These are phyloP conservation scores for Paraleonurus japonicus DNA, from an alignment of 257 asterid genomes.

Conservation along the genomic window DNA sequence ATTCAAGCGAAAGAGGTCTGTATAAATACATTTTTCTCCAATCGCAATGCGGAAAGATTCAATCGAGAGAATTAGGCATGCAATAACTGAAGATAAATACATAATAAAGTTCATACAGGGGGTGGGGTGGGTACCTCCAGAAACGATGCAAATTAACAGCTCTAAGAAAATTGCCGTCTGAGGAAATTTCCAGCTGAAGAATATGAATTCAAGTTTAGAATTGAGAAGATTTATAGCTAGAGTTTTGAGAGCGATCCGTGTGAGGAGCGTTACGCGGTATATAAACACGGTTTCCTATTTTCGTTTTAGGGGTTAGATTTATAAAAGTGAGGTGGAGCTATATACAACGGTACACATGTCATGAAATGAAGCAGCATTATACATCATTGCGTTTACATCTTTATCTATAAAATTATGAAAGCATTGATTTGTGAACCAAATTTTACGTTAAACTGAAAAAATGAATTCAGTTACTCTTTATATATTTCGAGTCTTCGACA, in stretches of 20 bases:
- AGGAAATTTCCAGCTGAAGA: too few species aligned
- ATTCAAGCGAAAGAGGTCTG: too few species aligned
- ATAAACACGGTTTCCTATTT: slow-evolving; percentile 9
- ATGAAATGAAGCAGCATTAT: not conserved
- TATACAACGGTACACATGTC: not conserved
- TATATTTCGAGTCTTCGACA: too few species aligned
- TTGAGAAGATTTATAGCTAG: slow-evolving; percentile 15
- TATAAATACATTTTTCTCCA: not conserved
- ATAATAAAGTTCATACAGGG: not conserved
- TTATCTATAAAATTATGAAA: too few species aligned
- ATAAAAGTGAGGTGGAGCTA: not conserved
- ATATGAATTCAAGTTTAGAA: not conserved
- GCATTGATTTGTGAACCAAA: too few species aligned
- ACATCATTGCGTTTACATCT: not conserved
- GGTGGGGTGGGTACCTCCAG: slow-evolving; percentile 15
- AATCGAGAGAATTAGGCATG: not conserved
- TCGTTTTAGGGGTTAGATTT: not conserved
- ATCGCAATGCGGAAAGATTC: not conserved
- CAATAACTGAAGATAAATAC: not conserved
- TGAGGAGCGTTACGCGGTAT: slow-evolving; percentile 23
- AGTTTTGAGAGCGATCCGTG: slow-evolving; percentile 19
- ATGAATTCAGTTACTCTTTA: too few species aligned
- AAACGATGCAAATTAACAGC: slow-evolving; percentile 5
- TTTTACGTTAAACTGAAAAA: too few species aligned
- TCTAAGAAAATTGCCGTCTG: not conserved